Conservation (phyloP, 2,329 filamentous ascomycete genomes). For the Calonectria ilicicola region DNA sequence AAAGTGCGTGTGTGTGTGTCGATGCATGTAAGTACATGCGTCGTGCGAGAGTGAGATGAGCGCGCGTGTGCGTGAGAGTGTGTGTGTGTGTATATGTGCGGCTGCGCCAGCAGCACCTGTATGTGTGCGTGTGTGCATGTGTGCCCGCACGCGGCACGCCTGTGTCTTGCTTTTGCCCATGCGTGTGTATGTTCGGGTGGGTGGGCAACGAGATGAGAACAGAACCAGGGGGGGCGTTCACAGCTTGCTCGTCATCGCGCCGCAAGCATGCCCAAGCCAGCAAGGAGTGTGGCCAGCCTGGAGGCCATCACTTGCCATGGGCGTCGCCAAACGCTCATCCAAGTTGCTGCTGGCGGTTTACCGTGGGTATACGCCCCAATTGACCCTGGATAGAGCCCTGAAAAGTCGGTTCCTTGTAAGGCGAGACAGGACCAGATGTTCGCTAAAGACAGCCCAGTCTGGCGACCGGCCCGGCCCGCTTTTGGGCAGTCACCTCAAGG, state of each 20-base stretch:
- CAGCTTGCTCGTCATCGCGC: conserved; percentile 27
- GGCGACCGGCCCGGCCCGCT: conserved; percentile 42
- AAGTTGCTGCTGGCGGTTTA: conserved; percentile 4
- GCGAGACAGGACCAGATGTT: conserved; percentile 31
- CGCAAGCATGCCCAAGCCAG: conserved; percentile 25
- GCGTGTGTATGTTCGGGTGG: conserved; percentile 14
- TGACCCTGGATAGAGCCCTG: conserved; percentile 17
- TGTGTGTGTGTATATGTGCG: not conserved
- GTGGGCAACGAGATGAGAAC: conserved; percentile 15
- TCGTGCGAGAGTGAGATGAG: conserved; percentile 17
- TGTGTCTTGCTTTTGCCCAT: conserved; percentile 11
- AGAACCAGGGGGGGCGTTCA: conserved; percentile 24
- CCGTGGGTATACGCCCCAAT: conserved; percentile 27
- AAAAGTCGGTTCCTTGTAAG: conserved; percentile 23
- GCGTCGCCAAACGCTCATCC: conserved; percentile 25
- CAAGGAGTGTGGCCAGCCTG: conserved; percentile 28
- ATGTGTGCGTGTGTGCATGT: not conserved
- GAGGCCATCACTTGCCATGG: conserved; percentile 29
- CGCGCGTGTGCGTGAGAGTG: conserved; percentile 15
- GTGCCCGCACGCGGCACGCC: not conserved
- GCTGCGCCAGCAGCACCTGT: not conserved
- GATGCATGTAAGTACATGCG: conserved; percentile 13
- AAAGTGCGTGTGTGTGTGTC: conserved; percentile 28
- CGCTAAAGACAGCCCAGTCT: conserved; percentile 39
- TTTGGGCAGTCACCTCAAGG: conserved; percentile 30